Evolutionary conservation across 345 rosid species (phyloP).

Genomic region (Cardamine occulta): DNA sequence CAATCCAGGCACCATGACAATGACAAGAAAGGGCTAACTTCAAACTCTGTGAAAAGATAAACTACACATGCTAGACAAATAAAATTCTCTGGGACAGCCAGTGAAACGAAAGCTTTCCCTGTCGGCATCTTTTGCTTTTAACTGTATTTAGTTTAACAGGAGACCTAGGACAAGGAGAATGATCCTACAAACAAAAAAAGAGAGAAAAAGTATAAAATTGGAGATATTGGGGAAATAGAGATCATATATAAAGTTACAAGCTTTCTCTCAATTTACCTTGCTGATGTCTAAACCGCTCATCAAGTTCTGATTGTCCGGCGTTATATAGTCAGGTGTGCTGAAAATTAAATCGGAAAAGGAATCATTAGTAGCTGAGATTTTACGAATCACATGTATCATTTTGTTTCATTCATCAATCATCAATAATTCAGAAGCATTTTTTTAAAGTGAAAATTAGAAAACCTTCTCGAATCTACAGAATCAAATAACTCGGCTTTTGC

Average conservation of each 20-base stretch:
- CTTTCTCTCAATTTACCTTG: slow-evolving; percentile 52
- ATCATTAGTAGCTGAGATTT: slow-evolving; percentile 3
- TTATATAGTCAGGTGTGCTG: slow-evolving; percentile 98
- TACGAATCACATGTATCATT: background rate
- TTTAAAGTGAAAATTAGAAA: background rate
- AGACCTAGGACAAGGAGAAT: slow-evolving; percentile 80
- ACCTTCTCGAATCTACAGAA: background rate
- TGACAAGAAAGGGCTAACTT: background rate
- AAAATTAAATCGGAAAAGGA: slow-evolving; percentile 22
- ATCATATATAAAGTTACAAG: background rate
- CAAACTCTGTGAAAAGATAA: slow-evolving; percentile 11
- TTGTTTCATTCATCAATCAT: background rate
- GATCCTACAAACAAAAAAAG: slow-evolving; percentile 55
- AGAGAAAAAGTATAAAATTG: background rate
- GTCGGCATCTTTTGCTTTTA: slow-evolving; percentile 60
- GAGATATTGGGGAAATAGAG: background rate
- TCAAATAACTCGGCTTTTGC: background rate
- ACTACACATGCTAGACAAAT: background rate
- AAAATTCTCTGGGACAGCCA: background rate
- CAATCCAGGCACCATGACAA: slow-evolving; percentile 2
- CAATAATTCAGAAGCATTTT: slow-evolving; percentile 4
- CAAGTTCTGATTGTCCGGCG: slow-evolving; percentile 83
- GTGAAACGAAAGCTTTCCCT: slow-evolving; percentile 50
- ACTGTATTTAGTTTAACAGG: slow-evolving; percentile 77
- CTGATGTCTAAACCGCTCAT: slow-evolving; percentile 57